Percentiles rank a stretch among this genome's conserved stretches.
Evolutionary conservation across 306 rosid genomes (phyloP).

Genomic region (Heteromeles arbutifolia): DNA sequence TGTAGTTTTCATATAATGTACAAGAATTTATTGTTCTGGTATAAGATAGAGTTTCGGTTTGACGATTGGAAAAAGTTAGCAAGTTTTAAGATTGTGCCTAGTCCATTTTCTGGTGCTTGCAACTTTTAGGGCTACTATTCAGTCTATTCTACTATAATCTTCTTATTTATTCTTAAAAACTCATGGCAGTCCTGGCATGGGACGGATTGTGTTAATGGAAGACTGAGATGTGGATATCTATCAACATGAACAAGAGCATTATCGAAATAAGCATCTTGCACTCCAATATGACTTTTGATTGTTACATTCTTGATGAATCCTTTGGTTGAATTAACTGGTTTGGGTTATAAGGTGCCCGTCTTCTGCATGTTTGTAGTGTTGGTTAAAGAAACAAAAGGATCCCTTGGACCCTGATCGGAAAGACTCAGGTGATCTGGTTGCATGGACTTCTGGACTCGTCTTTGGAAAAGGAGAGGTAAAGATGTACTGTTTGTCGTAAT

Average conservation of each 20-base stretch:
- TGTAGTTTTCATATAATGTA: neutral
- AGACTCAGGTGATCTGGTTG: slow-evolving; percentile 34
- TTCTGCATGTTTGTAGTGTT: slow-evolving; percentile 49
- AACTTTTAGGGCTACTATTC: neutral
- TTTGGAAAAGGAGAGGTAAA: slow-evolving; percentile 76
- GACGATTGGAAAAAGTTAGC: neutral
- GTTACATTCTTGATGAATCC: neutral
- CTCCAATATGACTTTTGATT: neutral
- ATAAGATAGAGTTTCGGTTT: neutral
- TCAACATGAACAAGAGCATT: neutral
- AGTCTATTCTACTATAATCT: too few relatives aligned
- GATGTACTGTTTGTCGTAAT: neutral
- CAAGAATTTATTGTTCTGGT: neutral
- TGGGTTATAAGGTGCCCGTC: neutral
- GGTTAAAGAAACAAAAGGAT: slow-evolving; percentile 92
- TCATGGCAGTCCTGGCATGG: too few relatives aligned
- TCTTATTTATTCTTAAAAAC: too few relatives aligned
- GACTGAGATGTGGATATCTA: neutral
- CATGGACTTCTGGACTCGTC: slow-evolving; percentile 88
- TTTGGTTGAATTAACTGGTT: neutral
- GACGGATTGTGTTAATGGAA: neutral
- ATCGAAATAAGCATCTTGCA: neutral
- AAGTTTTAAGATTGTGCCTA: neutral
- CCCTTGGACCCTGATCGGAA: slow-evolving; percentile 56
- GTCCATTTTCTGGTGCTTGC: neutral